These are phyloP conservation scores for Viridothelium virens DNA, from an alignment of 495 filamentous ascomycete genomes.

Conservation along the genomic window DNA sequence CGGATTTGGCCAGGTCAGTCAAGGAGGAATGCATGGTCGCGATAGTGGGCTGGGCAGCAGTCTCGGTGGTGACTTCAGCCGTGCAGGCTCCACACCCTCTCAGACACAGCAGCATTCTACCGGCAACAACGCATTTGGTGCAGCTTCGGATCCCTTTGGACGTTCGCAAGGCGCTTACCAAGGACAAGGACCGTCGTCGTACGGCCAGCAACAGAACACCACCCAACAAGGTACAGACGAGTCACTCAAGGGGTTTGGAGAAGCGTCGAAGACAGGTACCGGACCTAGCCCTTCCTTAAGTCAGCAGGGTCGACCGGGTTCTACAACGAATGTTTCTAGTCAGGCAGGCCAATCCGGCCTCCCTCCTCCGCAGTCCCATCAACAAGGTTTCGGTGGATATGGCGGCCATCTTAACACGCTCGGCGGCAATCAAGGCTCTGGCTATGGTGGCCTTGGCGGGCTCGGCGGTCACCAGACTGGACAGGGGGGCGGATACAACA, in stretches of 20 bases:
- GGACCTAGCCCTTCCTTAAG: constrained; percentile 80
- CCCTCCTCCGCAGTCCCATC: constrained; percentile 66
- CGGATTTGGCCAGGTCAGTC: constrained; percentile 49
- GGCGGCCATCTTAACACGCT: constrained; percentile 48
- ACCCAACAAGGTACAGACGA: constrained; percentile 55
- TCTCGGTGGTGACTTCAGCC: constrained; percentile 59
- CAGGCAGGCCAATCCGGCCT: constrained; percentile 54
- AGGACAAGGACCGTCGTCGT: constrained; percentile 54
- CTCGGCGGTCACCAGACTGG: constrained; percentile 58
- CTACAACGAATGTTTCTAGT: constrained; percentile 62
- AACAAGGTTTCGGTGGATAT: constrained; percentile 65
- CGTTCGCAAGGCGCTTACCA: constrained; percentile 61
- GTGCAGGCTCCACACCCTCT: constrained; percentile 64
- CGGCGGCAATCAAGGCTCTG: constrained; percentile 50
- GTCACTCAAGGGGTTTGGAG: constrained; percentile 67
- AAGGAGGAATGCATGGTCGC: constrained; percentile 19
- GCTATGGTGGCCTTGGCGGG: constrained; percentile 63
- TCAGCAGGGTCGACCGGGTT: constrained; percentile 73
- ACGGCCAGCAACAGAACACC: constrained; percentile 54
- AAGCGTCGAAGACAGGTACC: constrained; percentile 56
- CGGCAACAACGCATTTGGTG: constrained; percentile 56
- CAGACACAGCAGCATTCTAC: constrained; percentile 58
- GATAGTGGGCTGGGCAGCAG: constrained; percentile 61
- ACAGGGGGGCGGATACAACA: constrained; percentile 46
- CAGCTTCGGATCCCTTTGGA: constrained; percentile 70